Conservation (phyloP, 352 stramenopile genomes). For the Globisporangium paddicum region DNA sequence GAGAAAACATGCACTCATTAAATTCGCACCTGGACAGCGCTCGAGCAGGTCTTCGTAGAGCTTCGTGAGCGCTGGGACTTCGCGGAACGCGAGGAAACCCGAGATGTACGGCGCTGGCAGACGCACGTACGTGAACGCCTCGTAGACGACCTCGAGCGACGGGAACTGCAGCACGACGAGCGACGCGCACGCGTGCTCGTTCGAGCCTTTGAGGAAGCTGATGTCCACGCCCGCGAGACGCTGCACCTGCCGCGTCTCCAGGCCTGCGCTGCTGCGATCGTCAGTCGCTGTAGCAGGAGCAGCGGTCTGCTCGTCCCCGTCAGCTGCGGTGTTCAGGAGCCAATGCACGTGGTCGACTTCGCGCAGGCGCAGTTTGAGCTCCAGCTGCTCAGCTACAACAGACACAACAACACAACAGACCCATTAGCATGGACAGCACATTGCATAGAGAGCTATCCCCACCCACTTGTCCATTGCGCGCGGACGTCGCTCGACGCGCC, state of each 20-base stretch:
- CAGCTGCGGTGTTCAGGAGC: constrained; percentile 15
- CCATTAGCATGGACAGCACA: background rate
- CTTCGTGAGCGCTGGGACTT: constrained; percentile 65
- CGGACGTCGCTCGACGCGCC: background rate
- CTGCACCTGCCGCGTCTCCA: constrained; percentile 16
- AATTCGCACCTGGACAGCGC: constrained; percentile 40
- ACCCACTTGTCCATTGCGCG: constrained; percentile 12
- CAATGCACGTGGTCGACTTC: constrained; percentile 42
- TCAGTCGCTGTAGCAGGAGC: background rate
- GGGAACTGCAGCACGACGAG: constrained; percentile 75
- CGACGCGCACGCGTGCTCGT: constrained; percentile 74
- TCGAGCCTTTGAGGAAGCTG: constrained; percentile 78
- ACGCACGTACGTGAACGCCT: constrained; percentile 80
- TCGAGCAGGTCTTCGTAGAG: constrained; percentile 54
- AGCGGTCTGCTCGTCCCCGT: background rate
- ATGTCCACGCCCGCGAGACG: constrained; percentile 78
- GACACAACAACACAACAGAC: background rate
- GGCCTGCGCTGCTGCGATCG: background rate
- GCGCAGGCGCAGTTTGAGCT: constrained; percentile 49
- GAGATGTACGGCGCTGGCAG: constrained; percentile 78
- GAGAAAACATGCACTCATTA: background rate
- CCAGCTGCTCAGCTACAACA: constrained; percentile 37
- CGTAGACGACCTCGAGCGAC: constrained; percentile 61
- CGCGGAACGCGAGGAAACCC: constrained; percentile 78
- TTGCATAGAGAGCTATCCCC: background rate